Base-by-base conservation (phyloP, 1,284 basidiomycete genomes). In the Cutaneotrichosporon curvatum region DNA sequence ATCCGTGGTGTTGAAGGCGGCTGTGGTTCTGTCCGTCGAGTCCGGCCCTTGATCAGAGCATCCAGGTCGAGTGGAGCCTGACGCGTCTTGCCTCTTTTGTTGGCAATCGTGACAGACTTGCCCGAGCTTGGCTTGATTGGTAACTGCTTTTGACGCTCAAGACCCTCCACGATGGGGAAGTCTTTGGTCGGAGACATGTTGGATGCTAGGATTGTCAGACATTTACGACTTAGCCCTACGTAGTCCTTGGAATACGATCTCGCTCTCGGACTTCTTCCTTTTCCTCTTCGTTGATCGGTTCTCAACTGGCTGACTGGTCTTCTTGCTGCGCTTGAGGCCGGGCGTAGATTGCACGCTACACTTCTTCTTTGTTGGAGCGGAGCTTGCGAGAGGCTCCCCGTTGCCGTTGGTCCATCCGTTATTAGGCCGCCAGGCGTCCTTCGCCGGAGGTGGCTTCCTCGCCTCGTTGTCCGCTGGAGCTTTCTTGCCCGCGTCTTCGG, bases 351-450 rank as follows among this genome's bases (percentile, higher is more conserved):
- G 9, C 3, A 35, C 28, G 12, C 21, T n/a, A 18, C 40, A 34
- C 8, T n/a, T 31, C 12, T 23, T 37, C 36, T 37, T 19, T 32
- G 23, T 43, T 19, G 34, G 48, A 35, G 37, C 31, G 25, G 34
- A 43, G 32, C 35, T 36, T n/a, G 51, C 36, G 1, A 58, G 41
- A 5, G 52, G 47, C 5, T 48, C 25, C 20, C 54, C 57, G 2
- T 21, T 28, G 8, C 33, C 21, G 40, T 57, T 47, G 10, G 25
- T 37, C 61, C 61, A 62, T 4, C 55, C 55, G n/a, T 34, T 53
- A 11, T 43, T 37, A n/a, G 40, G 40, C 25, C 39, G 28, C 34
- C 38, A 41, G 28, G 37, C 19, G 37, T 20, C 12, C 20, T 30
- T 31, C 22, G 23, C 21, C 8, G n/a, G 14, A 34, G 32, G 15